These are phyloP conservation scores for Vigna hirtella DNA, from an alignment of 306 rosid species.

Conservation along the genomic window DNA sequence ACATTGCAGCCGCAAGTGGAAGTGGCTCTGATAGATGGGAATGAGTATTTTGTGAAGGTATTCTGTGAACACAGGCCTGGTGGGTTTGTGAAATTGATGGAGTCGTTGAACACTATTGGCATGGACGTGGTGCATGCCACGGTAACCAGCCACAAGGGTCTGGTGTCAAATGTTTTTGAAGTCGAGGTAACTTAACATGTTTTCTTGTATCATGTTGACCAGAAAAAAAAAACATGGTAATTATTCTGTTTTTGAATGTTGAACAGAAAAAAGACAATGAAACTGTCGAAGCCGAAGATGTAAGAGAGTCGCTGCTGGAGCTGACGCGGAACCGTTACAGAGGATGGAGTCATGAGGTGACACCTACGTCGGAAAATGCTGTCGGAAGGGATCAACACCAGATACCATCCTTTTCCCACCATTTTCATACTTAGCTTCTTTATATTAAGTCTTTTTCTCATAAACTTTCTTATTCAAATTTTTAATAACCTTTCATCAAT, in stretches of 20 bases:
- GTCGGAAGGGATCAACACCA: constrained; percentile 55
- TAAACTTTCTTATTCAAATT: constrained; percentile 21
- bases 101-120: constrained; percentile 74
- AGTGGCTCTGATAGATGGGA: constrained; percentile 82
- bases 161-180: constrained; percentile 81
- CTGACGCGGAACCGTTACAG: constrained; percentile 65
- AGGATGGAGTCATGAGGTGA: constrained; percentile 59
- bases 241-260: neutral
- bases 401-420: constrained; percentile 51
- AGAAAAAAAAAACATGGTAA: constrained; percentile 62
- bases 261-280: constrained; percentile 76
- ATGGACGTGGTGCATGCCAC: constrained; percentile 83
- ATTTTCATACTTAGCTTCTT: constrained; percentile 49
- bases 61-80: constrained; percentile 86
- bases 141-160: constrained; percentile 82
- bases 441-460: neutral
- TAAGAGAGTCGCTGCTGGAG: constrained; percentile 77
- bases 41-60: constrained; percentile 82
- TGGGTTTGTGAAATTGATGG: constrained; percentile 84
- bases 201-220: constrained; percentile 4
- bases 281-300: constrained; percentile 77
- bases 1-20: constrained; percentile 85
- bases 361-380: constrained; percentile 50
- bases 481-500: neutral
- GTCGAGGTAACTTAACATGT: constrained; percentile 59